These are phyloP conservation scores for Hibiscus syriacus DNA, from an alignment of 345 rosid genomes.

Conservation along the genomic window DNA sequence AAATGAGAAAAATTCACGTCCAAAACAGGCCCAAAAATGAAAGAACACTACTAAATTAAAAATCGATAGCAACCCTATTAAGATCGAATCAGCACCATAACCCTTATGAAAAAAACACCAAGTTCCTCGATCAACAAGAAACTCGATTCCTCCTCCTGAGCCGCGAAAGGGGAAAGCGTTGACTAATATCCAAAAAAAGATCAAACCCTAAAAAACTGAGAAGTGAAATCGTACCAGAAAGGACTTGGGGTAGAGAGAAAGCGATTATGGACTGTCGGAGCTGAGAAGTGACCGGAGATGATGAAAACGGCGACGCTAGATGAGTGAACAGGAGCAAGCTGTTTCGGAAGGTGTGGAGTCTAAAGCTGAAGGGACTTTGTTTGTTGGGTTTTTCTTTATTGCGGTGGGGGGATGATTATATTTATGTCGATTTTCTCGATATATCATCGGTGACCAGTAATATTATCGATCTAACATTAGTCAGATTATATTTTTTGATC, in stretches of 20 bases:
- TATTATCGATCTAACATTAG: no score
- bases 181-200: neutral
- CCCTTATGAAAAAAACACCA: no score
- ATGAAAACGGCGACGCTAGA: neutral
- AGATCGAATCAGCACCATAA: slow-evolving; percentile 5
- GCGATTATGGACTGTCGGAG: neutral
- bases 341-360: neutral
- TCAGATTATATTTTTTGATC: no score
- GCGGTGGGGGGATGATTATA: neutral
- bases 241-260: neutral
- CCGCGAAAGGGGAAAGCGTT: neutral
- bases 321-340: neutral
- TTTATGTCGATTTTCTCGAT: no score
- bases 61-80: neutral
- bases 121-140: neutral
- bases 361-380: neutral
- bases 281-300: neutral
- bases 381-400: neutral
- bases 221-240: neutral
- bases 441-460: no score
- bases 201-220: neutral
- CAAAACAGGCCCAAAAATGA: no score
- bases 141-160: neutral
- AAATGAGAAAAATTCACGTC: no score
- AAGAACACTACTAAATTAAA: neutral